A percentile compares a stretch with the other conserved stretches of the same genome.
Evolutionary conservation across 2,329 filamentous ascomycete species (phyloP).

Genomic region (Pseudocercospora macadamiae): DNA sequence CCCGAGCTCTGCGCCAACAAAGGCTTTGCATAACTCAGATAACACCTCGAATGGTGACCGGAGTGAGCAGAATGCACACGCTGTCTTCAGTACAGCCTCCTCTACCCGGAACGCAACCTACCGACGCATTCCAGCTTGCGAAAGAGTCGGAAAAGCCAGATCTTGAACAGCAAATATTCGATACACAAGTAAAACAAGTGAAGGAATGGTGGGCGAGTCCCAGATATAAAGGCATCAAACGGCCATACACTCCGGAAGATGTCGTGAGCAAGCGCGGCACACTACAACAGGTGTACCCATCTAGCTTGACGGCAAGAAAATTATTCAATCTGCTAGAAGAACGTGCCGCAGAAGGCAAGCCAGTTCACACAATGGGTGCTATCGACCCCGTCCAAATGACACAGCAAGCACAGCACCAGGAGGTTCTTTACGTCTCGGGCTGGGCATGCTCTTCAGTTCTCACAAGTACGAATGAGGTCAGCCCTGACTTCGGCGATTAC

Average conservation of each 20-base stretch:
- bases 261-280: slow-evolving; percentile 92
- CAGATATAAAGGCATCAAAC: slow-evolving; percentile 84
- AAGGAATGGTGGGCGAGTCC: slow-evolving; percentile 88
- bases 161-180: slow-evolving; percentile 82
- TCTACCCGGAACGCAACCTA: slow-evolving; percentile 62
- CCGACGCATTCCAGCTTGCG: slow-evolving; percentile 84
- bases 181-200: slow-evolving; percentile 81
- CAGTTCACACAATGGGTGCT: slow-evolving; percentile 95
- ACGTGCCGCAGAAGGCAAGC: slow-evolving; percentile 75
- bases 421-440: slow-evolving; percentile 92
- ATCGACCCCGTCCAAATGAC: slow-evolving; percentile 99
- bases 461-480: slow-evolving; percentile 95
- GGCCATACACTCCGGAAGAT: slow-evolving; percentile 87
- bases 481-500: slow-evolving; percentile 96
- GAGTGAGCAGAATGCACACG: slow-evolving; percentile 31
- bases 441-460: slow-evolving; percentile 96
- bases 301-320: slow-evolving; percentile 92
- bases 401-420: slow-evolving; percentile 93
- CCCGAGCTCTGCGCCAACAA: slow-evolving; percentile 35
- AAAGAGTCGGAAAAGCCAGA: slow-evolving; percentile 73
- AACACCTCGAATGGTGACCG: slow-evolving; percentile 22
- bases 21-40: slow-evolving; percentile 26
- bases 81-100: slow-evolving; percentile 61
- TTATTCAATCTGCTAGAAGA: slow-evolving; percentile 87
- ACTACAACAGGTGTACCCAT: slow-evolving; percentile 84